Base-by-base conservation (phyloP, 768 basidiomycete genomes). In the Sporobolomyces phaffii region DNA sequence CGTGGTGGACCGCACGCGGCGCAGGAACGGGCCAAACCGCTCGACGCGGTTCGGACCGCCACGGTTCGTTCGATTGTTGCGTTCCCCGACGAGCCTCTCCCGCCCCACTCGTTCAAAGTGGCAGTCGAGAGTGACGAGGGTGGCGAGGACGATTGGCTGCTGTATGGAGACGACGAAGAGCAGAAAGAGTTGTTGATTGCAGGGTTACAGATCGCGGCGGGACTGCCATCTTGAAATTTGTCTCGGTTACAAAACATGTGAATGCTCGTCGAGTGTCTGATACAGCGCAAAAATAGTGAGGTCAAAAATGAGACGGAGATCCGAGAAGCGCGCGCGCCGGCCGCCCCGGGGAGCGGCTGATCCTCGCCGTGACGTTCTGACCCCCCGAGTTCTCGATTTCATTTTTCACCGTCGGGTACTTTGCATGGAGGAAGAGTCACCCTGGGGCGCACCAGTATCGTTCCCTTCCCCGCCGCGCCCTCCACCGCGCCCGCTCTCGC, bases 91-190 rank as follows among this genome's bases (percentile, higher is more conserved):
- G 69, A 66, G 15, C 57, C 69, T 9, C 44, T 60, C 20, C 53
- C 62, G 3, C 64, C 69, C 14, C 62, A 66, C 57, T 63, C 69
- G 11, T 65, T 70, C 69, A 66, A 62, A n/a, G 3, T 56, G n/a
- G 3, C 29, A 3, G 15, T 60, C 22, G 17, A 22, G 28, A 5
- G 34, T 0, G 60, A 62, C n/a, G n/a, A 38, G 17, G 38, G 17
- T 38, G 38, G 38, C 38, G 64, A 48, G 29, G 57, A 64, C 40
- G 64, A 65, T 14, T 48, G 33, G 28, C 29, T 60, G 11, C 63
- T 70, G 45, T 66, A 66, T 51, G 44, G 57, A 11, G 60, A 51
- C 29, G n/a, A 47, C 22, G 31, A 49, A n/a, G 61, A 38, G 18
- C 53, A 66, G 52, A 70, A 65, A 40, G 64, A 60, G 45, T 7